These are phyloP conservation scores for Tolypocladium ophioglossoides DNA, from an alignment of 2,329 filamentous ascomycete species.

Conservation along the genomic window DNA sequence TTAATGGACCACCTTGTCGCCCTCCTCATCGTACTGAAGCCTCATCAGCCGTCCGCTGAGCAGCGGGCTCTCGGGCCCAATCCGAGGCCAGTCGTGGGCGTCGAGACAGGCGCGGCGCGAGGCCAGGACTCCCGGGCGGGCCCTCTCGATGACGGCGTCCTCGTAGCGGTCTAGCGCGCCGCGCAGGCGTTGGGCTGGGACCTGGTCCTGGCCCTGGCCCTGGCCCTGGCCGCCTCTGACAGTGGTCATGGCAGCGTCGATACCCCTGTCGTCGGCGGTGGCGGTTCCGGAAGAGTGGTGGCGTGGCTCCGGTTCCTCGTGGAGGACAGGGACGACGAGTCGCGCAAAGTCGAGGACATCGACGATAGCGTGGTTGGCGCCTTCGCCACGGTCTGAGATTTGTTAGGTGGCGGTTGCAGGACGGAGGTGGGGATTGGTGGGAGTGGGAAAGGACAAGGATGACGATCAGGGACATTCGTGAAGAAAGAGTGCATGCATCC, in stretches of 20 bases:
- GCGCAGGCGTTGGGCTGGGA: constrained; percentile 7
- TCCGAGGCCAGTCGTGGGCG: constrained; percentile 37
- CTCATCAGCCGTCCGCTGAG: constrained; percentile 26
- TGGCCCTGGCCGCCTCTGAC: background rate
- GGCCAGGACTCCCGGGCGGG: constrained; percentile 34
- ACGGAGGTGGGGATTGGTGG: background rate
- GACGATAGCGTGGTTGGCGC: constrained; percentile 44
- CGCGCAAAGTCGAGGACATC: constrained; percentile 38
- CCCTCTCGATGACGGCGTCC: constrained; percentile 28
- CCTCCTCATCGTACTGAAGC: constrained; percentile 18
- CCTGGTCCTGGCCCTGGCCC: background rate
- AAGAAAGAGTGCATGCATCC: background rate
- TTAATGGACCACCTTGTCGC: background rate
- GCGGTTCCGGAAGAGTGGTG: background rate
- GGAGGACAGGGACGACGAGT: constrained; percentile 14
- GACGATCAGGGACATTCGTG: background rate
- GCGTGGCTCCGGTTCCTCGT: background rate
- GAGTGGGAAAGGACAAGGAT: background rate
- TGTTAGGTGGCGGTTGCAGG: background rate
- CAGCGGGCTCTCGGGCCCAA: constrained; percentile 25
- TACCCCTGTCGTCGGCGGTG: background rate
- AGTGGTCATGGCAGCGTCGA: no score
- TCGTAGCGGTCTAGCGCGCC: constrained; percentile 30
- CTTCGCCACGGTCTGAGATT: constrained; percentile 41
- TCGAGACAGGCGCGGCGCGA: constrained; percentile 43